These are phyloP conservation scores for Vigna nakashimae DNA, from an alignment of 306 rosid species.

Conservation along the genomic window DNA sequence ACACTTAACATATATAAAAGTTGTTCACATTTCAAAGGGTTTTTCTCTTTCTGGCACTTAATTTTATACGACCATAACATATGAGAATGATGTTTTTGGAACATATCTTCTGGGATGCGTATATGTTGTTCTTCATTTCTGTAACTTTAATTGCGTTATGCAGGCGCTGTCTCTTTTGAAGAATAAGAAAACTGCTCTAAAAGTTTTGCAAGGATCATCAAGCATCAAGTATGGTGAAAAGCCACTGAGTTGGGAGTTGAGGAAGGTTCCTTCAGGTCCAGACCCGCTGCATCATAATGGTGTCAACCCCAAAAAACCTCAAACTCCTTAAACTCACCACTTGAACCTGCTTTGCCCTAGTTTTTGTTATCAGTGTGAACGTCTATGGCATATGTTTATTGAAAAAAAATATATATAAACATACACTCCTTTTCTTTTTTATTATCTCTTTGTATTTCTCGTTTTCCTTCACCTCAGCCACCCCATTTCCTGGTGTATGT, in stretches of 20 bases:
- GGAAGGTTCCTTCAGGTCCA: slow-evolving; percentile 77
- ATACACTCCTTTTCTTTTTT: neutral
- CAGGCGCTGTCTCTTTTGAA: slow-evolving; percentile 54
- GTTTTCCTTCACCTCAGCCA: neutral
- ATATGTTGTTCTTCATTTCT: neutral
- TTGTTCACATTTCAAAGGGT: neutral
- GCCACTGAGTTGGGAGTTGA: slow-evolving; percentile 50
- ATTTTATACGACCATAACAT: neutral
- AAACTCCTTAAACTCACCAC: slow-evolving; percentile 48
- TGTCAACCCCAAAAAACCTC: slow-evolving; percentile 62
- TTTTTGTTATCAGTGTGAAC: slow-evolving; percentile 8
- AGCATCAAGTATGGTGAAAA: slow-evolving; percentile 35
- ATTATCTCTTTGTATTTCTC: neutral
- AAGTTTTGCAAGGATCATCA: slow-evolving; percentile 47
- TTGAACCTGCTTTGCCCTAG: neutral
- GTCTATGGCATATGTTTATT: neutral
- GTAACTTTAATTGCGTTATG: slow-evolving; percentile 7
- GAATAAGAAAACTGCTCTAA: slow-evolving; percentile 36
- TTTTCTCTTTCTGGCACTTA: neutral
- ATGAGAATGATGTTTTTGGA: neutral
- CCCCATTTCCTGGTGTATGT: neutral
- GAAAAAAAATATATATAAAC: neutral
- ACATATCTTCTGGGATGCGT: neutral
- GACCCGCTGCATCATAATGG: slow-evolving; percentile 77
- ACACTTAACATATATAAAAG: neutral